phyloP scores from a whole-genome alignment of 163 green algal species.

The Chlorella variabilis region DNA sequence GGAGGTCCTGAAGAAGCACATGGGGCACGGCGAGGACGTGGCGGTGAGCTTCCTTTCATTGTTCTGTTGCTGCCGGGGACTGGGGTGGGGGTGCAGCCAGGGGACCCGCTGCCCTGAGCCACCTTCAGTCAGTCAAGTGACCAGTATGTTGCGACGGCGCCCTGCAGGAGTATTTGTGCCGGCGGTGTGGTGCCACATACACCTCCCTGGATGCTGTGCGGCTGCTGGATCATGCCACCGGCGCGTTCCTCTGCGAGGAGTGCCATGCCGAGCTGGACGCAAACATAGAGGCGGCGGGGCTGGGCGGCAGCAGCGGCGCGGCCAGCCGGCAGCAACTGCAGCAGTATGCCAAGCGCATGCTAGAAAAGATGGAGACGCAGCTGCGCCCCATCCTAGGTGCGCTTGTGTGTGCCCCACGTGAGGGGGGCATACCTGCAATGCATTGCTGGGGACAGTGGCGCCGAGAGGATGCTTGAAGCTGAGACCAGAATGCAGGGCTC shows the following conservation, averaged over 20 bases:
- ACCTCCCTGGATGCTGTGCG: conserved; percentile 51
- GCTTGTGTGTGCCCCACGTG: neutral
- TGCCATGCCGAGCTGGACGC: conserved; percentile 29
- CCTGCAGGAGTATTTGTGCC: conserved; percentile 55
- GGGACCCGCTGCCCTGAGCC: no score
- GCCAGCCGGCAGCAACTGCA: conserved; percentile 36
- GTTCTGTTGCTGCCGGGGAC: no score
- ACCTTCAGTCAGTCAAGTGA: no score
- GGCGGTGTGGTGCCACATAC: conserved; percentile 45
- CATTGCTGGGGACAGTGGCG: no score
- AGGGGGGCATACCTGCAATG: neutral
- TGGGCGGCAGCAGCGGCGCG: conserved; percentile 9
- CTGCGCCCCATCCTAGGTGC: conserved; percentile 23
- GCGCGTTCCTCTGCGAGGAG: conserved; percentile 58
- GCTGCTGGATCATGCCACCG: conserved; percentile 47
- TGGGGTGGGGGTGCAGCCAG: no score
- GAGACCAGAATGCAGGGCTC: no score
- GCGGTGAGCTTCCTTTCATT: neutral
- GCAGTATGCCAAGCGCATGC: conserved; percentile 23
- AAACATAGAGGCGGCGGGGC: conserved; percentile 19
- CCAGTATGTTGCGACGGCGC: no score
- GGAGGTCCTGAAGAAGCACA: conserved; percentile 44
- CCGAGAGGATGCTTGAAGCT: no score
- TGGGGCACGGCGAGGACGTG: conserved; percentile 31
- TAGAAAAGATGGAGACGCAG: conserved; percentile 23